A percentile compares a stretch with the other conserved stretches of the same genome.
These are phyloP conservation scores for Mucor plumbeus DNA, from an alignment of 371 early-diverging fungal genomes.

Conservation along the genomic window DNA sequence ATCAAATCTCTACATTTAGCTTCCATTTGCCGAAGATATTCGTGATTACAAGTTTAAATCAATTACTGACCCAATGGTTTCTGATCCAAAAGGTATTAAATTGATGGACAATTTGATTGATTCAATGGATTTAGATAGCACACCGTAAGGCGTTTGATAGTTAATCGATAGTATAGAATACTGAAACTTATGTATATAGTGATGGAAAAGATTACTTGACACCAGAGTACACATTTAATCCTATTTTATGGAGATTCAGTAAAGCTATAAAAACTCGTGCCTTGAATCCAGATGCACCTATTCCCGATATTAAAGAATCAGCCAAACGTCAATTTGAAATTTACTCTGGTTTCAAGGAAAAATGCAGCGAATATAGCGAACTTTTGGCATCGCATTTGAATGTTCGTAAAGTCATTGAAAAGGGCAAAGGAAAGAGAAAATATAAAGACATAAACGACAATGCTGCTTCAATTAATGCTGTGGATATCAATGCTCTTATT, in stretches of 20 bases:
- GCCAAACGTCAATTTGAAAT: slow-evolving; percentile 5
- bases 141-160: neutral
- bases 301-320: slow-evolving; percentile 55
- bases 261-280: slow-evolving; percentile 64
- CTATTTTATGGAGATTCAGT: slow-evolving; percentile 59
- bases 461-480: neutral
- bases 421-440: slow-evolving; percentile 2
- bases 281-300: slow-evolving; percentile 50
- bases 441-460: neutral
- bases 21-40: slow-evolving; percentile 76
- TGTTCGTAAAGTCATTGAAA: neutral
- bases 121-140: slow-evolving; percentile 16
- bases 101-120: slow-evolving; percentile 21
- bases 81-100: neutral
- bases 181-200: neutral
- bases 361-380: slow-evolving; percentile 39
- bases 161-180: too few species aligned
- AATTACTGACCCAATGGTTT: neutral
- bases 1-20: slow-evolving; percentile 29
- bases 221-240: slow-evolving; percentile 63
- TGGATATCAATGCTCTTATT: neutral
- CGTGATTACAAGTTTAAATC: slow-evolving; percentile 30
- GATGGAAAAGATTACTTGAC: slow-evolving; percentile 35
- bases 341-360: slow-evolving; percentile 22
- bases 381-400: neutral